Evolutionary conservation across 139 green algal genomes (phyloP).

Genomic region (Ettlia oleoabundans): DNA sequence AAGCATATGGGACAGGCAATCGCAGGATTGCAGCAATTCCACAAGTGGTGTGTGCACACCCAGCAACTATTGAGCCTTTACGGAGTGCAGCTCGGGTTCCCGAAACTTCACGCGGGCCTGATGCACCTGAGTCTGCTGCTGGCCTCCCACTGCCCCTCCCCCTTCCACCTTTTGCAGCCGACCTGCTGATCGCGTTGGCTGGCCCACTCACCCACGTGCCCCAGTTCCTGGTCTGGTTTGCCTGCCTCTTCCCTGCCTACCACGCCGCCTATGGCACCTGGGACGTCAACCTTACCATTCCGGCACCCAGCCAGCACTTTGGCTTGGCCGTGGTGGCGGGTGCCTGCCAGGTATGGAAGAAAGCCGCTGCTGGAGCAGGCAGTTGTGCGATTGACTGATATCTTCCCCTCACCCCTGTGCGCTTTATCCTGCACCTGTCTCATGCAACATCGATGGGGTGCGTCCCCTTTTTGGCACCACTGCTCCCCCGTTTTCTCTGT

Average conservation of each 20-base stretch:
- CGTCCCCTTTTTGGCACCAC: not conserved
- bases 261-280: conserved; percentile 40
- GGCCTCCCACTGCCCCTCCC: not conserved
- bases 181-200: conserved; percentile 74
- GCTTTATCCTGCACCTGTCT: too few relatives aligned
- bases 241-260: conserved; percentile 39
- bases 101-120: too few relatives aligned
- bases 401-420: too few relatives aligned
- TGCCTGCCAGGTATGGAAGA: conserved; percentile 41
- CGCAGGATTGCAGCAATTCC: too few relatives aligned
- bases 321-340: conserved; percentile 50
- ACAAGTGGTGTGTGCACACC: too few relatives aligned
- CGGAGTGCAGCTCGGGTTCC: too few relatives aligned
- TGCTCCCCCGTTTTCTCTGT: not conserved
- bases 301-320: conserved; percentile 23
- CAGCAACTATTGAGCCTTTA: too few relatives aligned
- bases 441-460: not conserved
- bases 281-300: conserved; percentile 20
- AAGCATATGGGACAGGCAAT: too few relatives aligned
- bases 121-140: too few relatives aligned
- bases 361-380: too few relatives aligned
- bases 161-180: conserved; percentile 32
- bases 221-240: conserved; percentile 63
- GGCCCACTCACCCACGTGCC: conserved; percentile 83
- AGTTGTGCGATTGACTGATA: too few relatives aligned